These are phyloP conservation scores for Ecytonucleospora hepatopenaei DNA, from an alignment of 371 early-diverging fungal genomes.

Conservation along the genomic window DNA sequence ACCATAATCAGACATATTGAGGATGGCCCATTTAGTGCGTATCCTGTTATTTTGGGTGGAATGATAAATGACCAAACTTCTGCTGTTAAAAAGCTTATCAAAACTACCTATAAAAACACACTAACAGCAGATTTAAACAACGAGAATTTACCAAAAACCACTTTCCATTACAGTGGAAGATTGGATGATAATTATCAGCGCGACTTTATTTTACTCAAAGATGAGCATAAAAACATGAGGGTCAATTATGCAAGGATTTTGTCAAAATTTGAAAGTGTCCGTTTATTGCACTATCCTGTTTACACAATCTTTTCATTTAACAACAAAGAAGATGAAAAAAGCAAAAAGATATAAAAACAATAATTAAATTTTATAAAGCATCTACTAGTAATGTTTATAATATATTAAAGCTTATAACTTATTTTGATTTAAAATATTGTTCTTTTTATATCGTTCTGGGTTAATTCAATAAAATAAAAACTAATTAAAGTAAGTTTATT, in stretches of 20 bases:
- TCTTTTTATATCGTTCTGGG: background rate
- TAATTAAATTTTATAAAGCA: background rate
- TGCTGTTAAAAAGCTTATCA: slow-evolving; percentile 9
- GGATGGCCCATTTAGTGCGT: background rate
- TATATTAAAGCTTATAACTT: background rate
- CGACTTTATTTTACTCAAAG: slow-evolving; percentile 20
- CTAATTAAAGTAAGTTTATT: too few species aligned
- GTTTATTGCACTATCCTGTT: slow-evolving; percentile 1
- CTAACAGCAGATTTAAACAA: slow-evolving; percentile 17
- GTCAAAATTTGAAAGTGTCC: background rate
- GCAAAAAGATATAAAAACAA: background rate
- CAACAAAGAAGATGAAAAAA: background rate
- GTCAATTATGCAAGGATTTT: slow-evolving; percentile 22
- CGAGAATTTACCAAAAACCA: slow-evolving; percentile 12
- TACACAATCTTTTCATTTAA: background rate
- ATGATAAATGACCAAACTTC: slow-evolving; percentile 17
- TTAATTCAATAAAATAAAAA: too few species aligned
- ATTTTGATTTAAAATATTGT: background rate
- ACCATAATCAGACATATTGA: slow-evolving; percentile 23
- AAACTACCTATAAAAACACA: slow-evolving; percentile 16
- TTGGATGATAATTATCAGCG: slow-evolving; percentile 18
- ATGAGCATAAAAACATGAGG: slow-evolving; percentile 3
- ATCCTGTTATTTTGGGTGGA: slow-evolving; percentile 27
- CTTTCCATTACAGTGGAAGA: slow-evolving; percentile 18
- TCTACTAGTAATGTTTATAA: background rate